phyloP scores from a whole-genome alignment of 495 filamentous ascomycete species.

The Podospora australis region DNA sequence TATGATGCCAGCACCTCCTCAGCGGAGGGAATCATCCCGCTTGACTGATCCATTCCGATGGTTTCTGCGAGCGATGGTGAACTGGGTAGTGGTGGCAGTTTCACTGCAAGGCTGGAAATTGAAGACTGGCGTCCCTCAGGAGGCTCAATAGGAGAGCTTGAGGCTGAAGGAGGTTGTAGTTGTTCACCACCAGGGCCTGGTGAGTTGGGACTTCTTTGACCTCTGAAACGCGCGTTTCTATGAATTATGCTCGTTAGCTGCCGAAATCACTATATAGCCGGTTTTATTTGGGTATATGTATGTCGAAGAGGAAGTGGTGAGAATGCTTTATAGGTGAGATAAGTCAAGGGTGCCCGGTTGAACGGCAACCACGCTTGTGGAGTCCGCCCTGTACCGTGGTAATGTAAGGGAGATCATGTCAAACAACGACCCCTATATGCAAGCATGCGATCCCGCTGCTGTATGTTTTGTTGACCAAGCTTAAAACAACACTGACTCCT shows the following conservation, averaged over 20 bases:
- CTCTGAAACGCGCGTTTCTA: constrained; percentile 31
- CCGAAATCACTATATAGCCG: constrained; percentile 2
- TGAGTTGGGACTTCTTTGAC: constrained; percentile 26
- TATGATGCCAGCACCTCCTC: constrained; percentile 48
- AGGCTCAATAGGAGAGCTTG: constrained; percentile 2
- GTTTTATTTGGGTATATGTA: background rate
- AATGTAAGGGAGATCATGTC: background rate
- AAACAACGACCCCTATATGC: too few species aligned
- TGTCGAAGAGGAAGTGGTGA: background rate
- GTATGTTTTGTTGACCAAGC: too few species aligned
- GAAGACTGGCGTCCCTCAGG: constrained; percentile 14
- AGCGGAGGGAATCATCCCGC: constrained; percentile 22
- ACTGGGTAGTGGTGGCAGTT: constrained; percentile 26
- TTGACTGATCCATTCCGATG: constrained; percentile 32
- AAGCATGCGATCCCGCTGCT: background rate
- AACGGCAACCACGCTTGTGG: constrained; percentile 2
- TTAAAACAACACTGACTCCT: too few species aligned
- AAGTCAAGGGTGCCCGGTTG: constrained; percentile 4
- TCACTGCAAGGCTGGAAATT: constrained; percentile 17
- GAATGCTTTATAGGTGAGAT: background rate
- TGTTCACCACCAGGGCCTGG: constrained; percentile 7
- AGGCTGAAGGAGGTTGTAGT: constrained; percentile 1
- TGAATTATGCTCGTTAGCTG: background rate
- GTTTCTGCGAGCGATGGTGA: constrained; percentile 29
- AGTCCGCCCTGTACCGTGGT: too few species aligned